Evolutionary conservation across 2,329 filamentous ascomycete genomes (phyloP).

Genomic region (Zymoseptoria pseudotritici): DNA sequence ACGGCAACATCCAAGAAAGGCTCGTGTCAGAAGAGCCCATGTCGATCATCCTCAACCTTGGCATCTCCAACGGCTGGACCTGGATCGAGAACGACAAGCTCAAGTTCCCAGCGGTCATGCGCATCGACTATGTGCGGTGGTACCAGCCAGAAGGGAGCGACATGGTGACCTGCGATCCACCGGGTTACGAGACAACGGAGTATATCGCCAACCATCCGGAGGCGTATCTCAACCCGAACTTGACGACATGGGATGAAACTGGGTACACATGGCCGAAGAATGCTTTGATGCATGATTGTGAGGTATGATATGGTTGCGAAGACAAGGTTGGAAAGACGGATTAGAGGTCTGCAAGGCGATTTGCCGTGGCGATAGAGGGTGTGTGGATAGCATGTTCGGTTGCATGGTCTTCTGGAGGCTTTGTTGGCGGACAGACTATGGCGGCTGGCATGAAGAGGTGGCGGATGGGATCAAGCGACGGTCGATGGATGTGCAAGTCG

Average conservation of each 20-base stretch:
- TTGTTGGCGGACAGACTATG: background rate
- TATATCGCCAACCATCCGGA: slow-evolving; percentile 43
- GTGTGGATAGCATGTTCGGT: background rate
- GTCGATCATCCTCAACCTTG: slow-evolving; percentile 48
- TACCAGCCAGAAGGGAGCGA: slow-evolving; percentile 43
- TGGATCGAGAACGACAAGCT: slow-evolving; percentile 40
- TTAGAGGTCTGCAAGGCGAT: background rate
- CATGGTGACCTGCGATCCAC: slow-evolving; percentile 48
- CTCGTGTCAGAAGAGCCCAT: slow-evolving; percentile 48
- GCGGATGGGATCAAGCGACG: background rate
- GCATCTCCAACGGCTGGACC: slow-evolving; percentile 45
- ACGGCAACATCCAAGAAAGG: slow-evolving; percentile 46
- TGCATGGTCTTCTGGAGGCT: background rate
- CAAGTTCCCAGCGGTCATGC: slow-evolving; percentile 46
- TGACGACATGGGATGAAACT: slow-evolving; percentile 40
- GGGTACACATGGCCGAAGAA: slow-evolving; percentile 38
- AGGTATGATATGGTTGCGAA: slow-evolving; percentile 5
- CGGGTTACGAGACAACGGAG: slow-evolving; percentile 45
- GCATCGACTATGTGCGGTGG: slow-evolving; percentile 48
- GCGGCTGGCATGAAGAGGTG: background rate
- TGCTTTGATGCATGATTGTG: slow-evolving; percentile 36
- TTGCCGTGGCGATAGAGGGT: background rate
- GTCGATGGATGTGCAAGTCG: background rate
- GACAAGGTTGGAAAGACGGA: background rate
- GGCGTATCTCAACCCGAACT: slow-evolving; percentile 45